Evolutionary conservation across 495 filamentous ascomycete species (phyloP).

Genomic region (Podospora pseudopauciseta): DNA sequence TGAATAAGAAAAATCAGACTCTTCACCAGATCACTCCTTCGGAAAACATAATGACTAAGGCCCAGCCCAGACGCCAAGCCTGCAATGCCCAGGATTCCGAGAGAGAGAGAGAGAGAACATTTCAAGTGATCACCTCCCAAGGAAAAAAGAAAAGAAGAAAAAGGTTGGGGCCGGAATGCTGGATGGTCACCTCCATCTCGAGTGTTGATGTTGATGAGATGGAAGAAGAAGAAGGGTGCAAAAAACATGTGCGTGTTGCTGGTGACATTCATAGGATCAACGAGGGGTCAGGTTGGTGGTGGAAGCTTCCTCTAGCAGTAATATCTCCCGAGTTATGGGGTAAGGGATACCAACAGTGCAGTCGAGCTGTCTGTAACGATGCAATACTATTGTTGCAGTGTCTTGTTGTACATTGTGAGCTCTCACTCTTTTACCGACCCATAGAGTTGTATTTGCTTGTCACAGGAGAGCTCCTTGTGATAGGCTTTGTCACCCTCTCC

Average conservation of each 20-base stretch:
- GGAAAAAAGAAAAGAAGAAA: neutral
- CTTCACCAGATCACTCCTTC: neutral
- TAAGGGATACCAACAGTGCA: neutral
- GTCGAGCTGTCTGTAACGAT: neutral
- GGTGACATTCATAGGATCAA: neutral
- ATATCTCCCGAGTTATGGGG: slow-evolving; percentile 2
- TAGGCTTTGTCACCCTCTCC: slow-evolving; percentile 20
- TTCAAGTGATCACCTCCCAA: neutral
- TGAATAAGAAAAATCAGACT: neutral
- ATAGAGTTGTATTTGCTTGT: slow-evolving; percentile 30
- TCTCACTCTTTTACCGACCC: slow-evolving; percentile 22
- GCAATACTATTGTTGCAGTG: neutral
- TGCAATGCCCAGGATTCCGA: neutral
- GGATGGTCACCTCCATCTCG: neutral
- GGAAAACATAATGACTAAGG: neutral
- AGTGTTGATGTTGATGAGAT: neutral
- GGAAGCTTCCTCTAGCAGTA: slow-evolving; percentile 1
- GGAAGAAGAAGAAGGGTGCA: neutral
- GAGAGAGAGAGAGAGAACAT: neutral
- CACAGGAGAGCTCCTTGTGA: slow-evolving; percentile 18
- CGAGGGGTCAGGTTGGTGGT: neutral
- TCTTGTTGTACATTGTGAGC: neutral
- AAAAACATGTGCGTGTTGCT: neutral
- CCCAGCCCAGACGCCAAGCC: neutral
- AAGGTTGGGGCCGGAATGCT: neutral